Evolutionary conservation across 202 grass and related monocot species (phyloP).

Genomic region (Setaria viridis): DNA sequence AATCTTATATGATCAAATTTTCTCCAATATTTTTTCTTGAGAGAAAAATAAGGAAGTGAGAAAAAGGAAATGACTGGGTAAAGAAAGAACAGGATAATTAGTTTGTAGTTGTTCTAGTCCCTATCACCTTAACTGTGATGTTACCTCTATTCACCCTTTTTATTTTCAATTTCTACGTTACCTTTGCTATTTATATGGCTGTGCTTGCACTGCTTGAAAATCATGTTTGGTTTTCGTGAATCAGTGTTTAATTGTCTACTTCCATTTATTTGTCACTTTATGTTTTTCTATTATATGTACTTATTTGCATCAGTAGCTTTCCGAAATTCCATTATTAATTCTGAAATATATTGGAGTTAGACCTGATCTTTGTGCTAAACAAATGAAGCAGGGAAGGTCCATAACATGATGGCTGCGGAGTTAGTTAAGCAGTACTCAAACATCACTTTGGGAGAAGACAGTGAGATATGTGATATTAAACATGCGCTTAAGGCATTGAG

Average conservation of each 20-base stretch:
- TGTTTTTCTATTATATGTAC: background rate
- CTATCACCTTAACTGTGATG: slow-evolving; percentile 17
- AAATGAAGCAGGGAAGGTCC: slow-evolving; percentile 46
- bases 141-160: background rate
- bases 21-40: background rate
- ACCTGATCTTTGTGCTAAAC: slow-evolving; percentile 44
- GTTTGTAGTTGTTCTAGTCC: slow-evolving; percentile 16
- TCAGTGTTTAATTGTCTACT: background rate
- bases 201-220: slow-evolving; percentile 23
- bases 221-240: background rate
- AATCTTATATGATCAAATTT: slow-evolving; percentile 19
- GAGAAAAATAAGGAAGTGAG: background rate
- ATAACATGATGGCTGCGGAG: slow-evolving; percentile 53
- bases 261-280: slow-evolving; percentile 11
- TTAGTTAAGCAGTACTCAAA: slow-evolving; percentile 59
- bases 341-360: slow-evolving; percentile 26
- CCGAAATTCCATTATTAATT: background rate
- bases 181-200: slow-evolving; percentile 21
- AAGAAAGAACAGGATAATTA: background rate
- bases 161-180: background rate
- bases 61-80: background rate
- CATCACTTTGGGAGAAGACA: slow-evolving; percentile 59
- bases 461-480: slow-evolving; percentile 51
- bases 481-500: slow-evolving; percentile 56
- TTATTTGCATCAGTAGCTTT: slow-evolving; percentile 24